Evolutionary conservation across 805 yeast species (phyloP).

Genomic region (Torulaspora microellipsoides): DNA sequence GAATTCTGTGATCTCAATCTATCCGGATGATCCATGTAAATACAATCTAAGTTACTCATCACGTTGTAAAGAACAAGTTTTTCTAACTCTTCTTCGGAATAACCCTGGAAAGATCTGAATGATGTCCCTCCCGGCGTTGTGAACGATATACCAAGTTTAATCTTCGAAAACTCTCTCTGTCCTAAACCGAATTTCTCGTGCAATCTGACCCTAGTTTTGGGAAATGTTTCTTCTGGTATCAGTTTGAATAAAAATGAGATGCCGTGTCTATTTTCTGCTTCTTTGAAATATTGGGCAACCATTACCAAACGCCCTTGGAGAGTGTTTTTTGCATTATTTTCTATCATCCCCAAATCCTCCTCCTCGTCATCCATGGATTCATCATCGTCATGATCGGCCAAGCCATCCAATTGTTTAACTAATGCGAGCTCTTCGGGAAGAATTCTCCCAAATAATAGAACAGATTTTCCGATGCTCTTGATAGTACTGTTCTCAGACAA

Average conservation of each 20-base stretch:
- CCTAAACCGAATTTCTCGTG: conserved; percentile 70
- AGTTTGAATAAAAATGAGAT: conserved; percentile 77
- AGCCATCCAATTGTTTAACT: conserved; percentile 21
- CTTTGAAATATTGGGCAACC: conserved; percentile 74
- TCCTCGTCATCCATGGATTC: conserved; percentile 19
- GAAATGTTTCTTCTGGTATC: conserved; percentile 60
- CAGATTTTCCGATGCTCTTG: conserved; percentile 36
- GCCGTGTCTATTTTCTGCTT: conserved; percentile 65
- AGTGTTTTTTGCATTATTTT: conserved; percentile 1
- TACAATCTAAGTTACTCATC: conserved; percentile 44
- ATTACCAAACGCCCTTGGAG: conserved; percentile 46
- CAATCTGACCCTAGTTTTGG: conserved; percentile 60
- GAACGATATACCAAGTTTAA: conserved; percentile 45
- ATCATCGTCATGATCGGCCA: conserved; percentile 9
- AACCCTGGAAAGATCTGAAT: conserved; percentile 37
- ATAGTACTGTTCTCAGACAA: conserved; percentile 37
- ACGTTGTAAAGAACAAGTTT: conserved; percentile 50
- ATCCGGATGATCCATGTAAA: conserved; percentile 88
- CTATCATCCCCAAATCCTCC: conserved; percentile 12
- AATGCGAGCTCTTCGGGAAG: conserved; percentile 39
- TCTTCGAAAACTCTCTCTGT: conserved; percentile 72
- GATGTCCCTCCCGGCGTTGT: conserved; percentile 34
- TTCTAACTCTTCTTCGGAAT: conserved; percentile 46
- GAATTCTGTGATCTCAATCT: conserved; percentile 55
- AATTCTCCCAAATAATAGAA: conserved; percentile 44